phyloP scores from a whole-genome alignment of 2,329 filamentous ascomycete genomes.

The Akanthomyces dipterigenus region DNA sequence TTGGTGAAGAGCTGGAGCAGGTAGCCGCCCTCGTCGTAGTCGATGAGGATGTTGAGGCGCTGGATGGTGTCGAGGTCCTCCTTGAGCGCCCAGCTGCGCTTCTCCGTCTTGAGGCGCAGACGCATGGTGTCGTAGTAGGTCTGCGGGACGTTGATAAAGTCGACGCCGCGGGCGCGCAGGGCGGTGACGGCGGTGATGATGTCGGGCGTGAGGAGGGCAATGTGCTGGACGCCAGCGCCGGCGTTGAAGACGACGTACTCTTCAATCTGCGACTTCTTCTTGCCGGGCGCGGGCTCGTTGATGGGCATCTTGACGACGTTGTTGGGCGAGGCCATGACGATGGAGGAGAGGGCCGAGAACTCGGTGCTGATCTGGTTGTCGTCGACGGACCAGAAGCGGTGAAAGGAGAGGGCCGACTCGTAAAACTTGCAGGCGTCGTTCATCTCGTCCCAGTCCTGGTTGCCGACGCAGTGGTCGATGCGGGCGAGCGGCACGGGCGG shows the following conservation, averaged over 20 bases:
- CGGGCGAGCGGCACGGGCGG: conserved; percentile 62
- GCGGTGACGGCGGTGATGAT: conserved; percentile 73
- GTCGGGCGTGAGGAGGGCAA: conserved; percentile 74
- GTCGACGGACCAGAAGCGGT: conserved; percentile 96
- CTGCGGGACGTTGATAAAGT: conserved; percentile 85
- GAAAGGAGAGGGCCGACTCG: conserved; percentile 83
- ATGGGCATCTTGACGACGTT: conserved; percentile 95
- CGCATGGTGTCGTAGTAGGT: conserved; percentile 80
- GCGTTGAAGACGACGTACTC: conserved; percentile 88
- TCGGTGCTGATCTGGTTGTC: conserved; percentile 90
- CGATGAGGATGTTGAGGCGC: conserved; percentile 79
- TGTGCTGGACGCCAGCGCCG: conserved; percentile 87
- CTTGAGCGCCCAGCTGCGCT: conserved; percentile 55
- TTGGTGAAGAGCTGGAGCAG: conserved; percentile 71
- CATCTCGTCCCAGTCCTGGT: conserved; percentile 94
- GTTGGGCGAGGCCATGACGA: conserved; percentile 85
- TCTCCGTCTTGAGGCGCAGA: conserved; percentile 60
- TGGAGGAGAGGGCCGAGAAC: conserved; percentile 78
- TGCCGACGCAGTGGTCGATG: conserved; percentile 96
- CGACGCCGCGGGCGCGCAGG: conserved; percentile 77
- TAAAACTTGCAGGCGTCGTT: conserved; percentile 62
- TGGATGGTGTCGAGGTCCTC: conserved; percentile 76
- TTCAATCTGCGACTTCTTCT: conserved; percentile 90
- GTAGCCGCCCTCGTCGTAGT: conserved; percentile 91
- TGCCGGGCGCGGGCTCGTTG: conserved; percentile 87